Percentiles rank a stretch among this genome's conserved stretches.
Conservation (phyloP, 176 grass and related monocot genomes). For the Avena sativa region DNA sequence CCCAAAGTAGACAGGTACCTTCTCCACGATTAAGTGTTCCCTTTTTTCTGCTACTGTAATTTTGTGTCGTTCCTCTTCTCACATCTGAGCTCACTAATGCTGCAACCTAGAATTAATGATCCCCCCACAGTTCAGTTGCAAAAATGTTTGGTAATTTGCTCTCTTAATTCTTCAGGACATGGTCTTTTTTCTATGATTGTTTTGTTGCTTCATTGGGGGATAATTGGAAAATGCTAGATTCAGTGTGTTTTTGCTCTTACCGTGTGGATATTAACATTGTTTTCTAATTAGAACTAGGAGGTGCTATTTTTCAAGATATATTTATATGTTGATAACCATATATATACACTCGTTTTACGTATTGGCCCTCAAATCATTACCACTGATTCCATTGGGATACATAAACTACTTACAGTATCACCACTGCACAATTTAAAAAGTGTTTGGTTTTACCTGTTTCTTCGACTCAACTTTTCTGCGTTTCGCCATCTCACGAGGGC, state of each 20-base stretch:
- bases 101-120: slow-evolving; percentile 39
- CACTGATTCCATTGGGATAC: too few species aligned
- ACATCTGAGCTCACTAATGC: slow-evolving; percentile 23
- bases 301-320: neutral
- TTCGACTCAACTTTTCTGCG: too few species aligned
- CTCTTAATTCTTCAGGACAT: neutral
- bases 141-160: slow-evolving; percentile 27
- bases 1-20: slow-evolving; percentile 71
- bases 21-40: neutral
- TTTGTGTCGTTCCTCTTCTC: neutral
- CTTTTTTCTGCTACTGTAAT: neutral
- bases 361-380: too few species aligned
- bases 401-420: too few species aligned
- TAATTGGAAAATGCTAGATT: neutral
- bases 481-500: too few species aligned
- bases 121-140: neutral
- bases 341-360: too few species aligned
- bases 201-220: neutral
- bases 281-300: slow-evolving; percentile 5
- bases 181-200: neutral
- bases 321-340: neutral
- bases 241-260: neutral
- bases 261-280: neutral
- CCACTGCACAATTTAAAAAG: too few species aligned
- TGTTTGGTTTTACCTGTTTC: too few species aligned